Evolutionary conservation across 305 asterid genomes (phyloP), one percentile per base, ranked within the genome.

Genomic region (Nicotiana rustica): DNA sequence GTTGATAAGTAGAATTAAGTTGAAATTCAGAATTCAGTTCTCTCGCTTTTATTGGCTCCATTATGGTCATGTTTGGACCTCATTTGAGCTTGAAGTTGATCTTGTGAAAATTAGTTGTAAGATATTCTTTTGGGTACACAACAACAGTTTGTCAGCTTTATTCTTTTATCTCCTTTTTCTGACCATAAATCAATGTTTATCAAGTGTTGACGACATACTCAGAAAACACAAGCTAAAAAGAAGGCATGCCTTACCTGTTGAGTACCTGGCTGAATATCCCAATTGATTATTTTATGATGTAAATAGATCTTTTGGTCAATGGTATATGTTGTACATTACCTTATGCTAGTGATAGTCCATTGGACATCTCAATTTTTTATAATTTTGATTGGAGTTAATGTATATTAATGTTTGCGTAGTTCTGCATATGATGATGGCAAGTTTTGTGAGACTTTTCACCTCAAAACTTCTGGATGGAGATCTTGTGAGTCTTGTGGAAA

Each of bases 401-500:
- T 81, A 77, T 83, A 83, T 66, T 76, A 82, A 70, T 86, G 69
- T 25, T 49, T 17, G 29, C 17, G 49, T 82, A 96, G 99, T 84
- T 84, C 93, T 83, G 96, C 92, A 59, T 96, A 96, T 76, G 97
- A 94, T 87, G 97, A 95, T 65, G 98, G 97, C 64, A 96, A 92
- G 56, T 96, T 94, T 86, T 96, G 99, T 83, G 98, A 95, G 89
- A 87, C 94, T 15, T 96, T 94, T 88, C 99, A 96, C 90, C 79
- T 89, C 83, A 91, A 87, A 86, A 89, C 93, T 88, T 90, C 98
- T 83, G 99, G 99, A 85, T 96, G 99, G 99, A 94, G 99, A 87
- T 91, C 97, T 85, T 96, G 99, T 57, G 98, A 96, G 86, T 93
- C 98, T 89, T 96, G 99, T 84, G 98, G 98, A 81, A 94, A 96